Evolutionary conservation across 371 early-diverging fungal genomes (phyloP).

Genomic region (Circinella umbellata): DNA sequence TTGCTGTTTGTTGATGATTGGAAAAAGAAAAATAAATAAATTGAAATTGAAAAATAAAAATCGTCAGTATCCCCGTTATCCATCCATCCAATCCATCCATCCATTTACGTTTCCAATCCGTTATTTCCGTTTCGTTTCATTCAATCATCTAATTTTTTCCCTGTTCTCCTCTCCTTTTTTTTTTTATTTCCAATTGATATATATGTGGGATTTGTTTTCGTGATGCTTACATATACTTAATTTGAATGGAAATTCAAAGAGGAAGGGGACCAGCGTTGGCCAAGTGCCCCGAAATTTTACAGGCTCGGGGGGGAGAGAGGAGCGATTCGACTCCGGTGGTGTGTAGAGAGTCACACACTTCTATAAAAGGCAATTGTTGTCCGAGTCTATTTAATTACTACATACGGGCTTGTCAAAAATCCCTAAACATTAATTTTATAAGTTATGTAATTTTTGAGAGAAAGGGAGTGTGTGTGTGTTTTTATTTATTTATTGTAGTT

Average conservation of each 20-base stretch:
- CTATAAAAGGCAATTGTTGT: background rate
- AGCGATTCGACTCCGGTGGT: too few relatives aligned
- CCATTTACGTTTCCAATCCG: conserved; percentile 13
- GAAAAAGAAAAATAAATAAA: too few relatives aligned
- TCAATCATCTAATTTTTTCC: conserved; percentile 10
- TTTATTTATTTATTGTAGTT: too few relatives aligned
- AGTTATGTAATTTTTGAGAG: too few relatives aligned
- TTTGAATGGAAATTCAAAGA: conserved; percentile 25
- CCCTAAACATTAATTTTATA: too few relatives aligned
- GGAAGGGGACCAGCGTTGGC: conserved; percentile 12
- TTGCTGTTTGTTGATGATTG: conserved; percentile 31
- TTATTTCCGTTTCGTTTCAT: conserved; percentile 6
- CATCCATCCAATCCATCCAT: conserved; percentile 20
- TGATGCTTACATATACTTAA: conserved; percentile 24
- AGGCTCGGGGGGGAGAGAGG: background rate
- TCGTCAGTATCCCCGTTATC: background rate
- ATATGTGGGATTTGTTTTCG: background rate
- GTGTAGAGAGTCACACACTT: background rate
- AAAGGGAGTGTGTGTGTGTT: too few relatives aligned
- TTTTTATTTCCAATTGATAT: background rate
- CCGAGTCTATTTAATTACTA: too few relatives aligned
- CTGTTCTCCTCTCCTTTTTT: too few relatives aligned
- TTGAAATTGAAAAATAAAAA: conserved; percentile 3
- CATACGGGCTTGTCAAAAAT: too few relatives aligned
- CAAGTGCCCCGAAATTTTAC: conserved; percentile 2